A percentile compares a stretch with the other conserved stretches of the same genome.
These are phyloP conservation scores for Fraxinus cuspidata DNA, from an alignment of 257 asterid genomes.

Conservation along the genomic window DNA sequence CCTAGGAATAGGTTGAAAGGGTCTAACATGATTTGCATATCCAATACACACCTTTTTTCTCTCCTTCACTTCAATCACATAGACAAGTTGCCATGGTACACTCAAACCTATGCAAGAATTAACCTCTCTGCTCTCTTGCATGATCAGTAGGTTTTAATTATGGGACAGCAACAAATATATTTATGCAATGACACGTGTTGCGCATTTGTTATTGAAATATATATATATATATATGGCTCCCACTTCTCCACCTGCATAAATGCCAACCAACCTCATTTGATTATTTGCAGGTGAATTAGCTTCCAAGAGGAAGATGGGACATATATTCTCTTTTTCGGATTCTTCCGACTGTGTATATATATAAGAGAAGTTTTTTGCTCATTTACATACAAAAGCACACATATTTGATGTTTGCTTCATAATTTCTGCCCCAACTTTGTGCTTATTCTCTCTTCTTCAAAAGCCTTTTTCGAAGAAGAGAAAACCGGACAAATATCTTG, in stretches of 20 bases:
- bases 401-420: neutral
- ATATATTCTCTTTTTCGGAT: neutral
- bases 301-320: neutral
- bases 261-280: slow-evolving; percentile 24
- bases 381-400: neutral
- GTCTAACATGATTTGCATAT: too few species aligned
- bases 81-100: neutral
- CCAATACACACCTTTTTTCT: too few species aligned
- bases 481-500: neutral
- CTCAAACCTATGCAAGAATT: neutral
- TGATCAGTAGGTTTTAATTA: neutral
- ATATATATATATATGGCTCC: slow-evolving; percentile 32
- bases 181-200: slow-evolving; percentile 27
- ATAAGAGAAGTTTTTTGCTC: neutral
- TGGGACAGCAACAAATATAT: slow-evolving; percentile 18
- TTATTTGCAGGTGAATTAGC: slow-evolving; percentile 7
- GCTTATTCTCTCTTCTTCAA: neutral
- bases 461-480: neutral
- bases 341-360: neutral
- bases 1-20: too few species aligned
- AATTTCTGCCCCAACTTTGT: neutral
- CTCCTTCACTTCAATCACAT: too few species aligned
- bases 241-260: slow-evolving; percentile 30
- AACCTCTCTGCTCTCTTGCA: neutral
- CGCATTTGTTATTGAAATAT: slow-evolving; percentile 13